phyloP scores from a whole-genome alignment of 768 basidiomycete species.

The Rubroboletus satanas region DNA sequence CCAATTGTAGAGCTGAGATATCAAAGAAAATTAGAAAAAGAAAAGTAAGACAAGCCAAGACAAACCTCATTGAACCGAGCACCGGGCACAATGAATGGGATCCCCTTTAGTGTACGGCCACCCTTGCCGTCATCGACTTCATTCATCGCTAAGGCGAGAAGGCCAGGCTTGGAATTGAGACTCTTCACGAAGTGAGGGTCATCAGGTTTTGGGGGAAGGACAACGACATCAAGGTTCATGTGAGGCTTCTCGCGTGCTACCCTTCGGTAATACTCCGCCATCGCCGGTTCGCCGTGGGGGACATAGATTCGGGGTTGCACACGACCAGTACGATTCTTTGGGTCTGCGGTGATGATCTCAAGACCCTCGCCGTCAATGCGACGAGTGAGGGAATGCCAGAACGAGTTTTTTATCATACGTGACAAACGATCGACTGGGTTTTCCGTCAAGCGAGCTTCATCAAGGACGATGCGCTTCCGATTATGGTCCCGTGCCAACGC shows the following conservation, averaged over 20 bases:
- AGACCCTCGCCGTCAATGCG: slow-evolving; percentile 96
- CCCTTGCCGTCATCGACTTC: slow-evolving; percentile 77
- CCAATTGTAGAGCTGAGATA: slow-evolving; percentile 81
- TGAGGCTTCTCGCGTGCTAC: slow-evolving; percentile 92
- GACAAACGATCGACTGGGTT: slow-evolving; percentile 96
- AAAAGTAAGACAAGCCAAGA: slow-evolving; percentile 6
- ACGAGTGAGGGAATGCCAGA: slow-evolving; percentile 96
- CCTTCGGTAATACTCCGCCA: slow-evolving; percentile 92
- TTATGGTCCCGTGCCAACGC: slow-evolving; percentile 94
- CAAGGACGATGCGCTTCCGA: slow-evolving; percentile 95
- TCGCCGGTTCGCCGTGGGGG: slow-evolving; percentile 86
- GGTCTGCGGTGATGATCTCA: slow-evolving; percentile 96
- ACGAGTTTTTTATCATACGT: slow-evolving; percentile 96
- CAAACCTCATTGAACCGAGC: slow-evolving; percentile 89
- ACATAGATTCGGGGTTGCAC: slow-evolving; percentile 93
- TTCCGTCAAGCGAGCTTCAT: slow-evolving; percentile 95
- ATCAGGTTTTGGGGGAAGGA: slow-evolving; percentile 82
- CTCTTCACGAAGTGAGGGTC: slow-evolving; percentile 88
- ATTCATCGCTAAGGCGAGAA: slow-evolving; percentile 94
- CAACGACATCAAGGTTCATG: slow-evolving; percentile 88
- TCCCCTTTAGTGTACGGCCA: slow-evolving; percentile 80
- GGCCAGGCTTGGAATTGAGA: slow-evolving; percentile 90
- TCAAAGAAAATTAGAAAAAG: slow-evolving; percentile 5
- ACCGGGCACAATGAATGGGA: slow-evolving; percentile 97
- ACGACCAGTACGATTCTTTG: slow-evolving; percentile 92